These are phyloP conservation scores for Yarrowia keelungensis DNA, from an alignment of 805 yeast species.

Conservation along the genomic window DNA sequence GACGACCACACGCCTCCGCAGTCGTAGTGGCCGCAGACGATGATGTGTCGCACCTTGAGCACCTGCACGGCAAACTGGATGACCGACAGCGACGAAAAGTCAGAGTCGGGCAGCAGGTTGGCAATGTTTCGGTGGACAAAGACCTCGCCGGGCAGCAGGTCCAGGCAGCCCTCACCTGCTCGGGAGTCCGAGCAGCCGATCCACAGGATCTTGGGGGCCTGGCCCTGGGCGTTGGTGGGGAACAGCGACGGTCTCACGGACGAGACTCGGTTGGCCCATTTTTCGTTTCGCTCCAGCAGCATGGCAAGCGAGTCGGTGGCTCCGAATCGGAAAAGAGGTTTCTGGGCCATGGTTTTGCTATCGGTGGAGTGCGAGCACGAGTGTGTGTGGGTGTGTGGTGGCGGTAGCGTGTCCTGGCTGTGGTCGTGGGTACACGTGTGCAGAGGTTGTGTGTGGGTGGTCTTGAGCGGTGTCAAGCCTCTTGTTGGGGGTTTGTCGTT, in stretches of 20 bases:
- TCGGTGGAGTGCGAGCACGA: conserved; percentile 15
- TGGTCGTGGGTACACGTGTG: conserved; percentile 19
- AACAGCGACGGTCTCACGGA: conserved; percentile 63
- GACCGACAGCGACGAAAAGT: conserved; percentile 75
- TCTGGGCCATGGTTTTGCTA: conserved; percentile 24
- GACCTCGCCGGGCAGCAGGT: conserved; percentile 87
- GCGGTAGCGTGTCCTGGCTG: conserved; percentile 9
- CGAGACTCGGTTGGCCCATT: conserved; percentile 57
- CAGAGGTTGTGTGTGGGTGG: not conserved
- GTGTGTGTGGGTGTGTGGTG: conserved; percentile 17
- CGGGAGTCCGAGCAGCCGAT: conserved; percentile 95
- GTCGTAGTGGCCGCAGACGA: conserved; percentile 93
- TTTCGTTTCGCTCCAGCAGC: conserved; percentile 53
- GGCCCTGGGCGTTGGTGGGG: conserved; percentile 76
- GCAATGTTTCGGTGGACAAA: conserved; percentile 91
- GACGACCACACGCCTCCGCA: conserved; percentile 94
- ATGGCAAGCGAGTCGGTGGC: conserved; percentile 49
- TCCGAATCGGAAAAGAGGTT: conserved; percentile 48
- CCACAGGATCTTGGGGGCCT: conserved; percentile 92
- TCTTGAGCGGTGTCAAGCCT: not conserved
- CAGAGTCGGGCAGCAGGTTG: conserved; percentile 71
- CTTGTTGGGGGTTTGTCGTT: conserved; percentile 8
- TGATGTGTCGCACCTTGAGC: conserved; percentile 76
- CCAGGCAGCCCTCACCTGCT: conserved; percentile 77
- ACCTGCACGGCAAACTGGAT: conserved; percentile 88